Percentiles rank a stretch among this genome's conserved stretches.
These are phyloP conservation scores for Coemansia sp. DNA, from an alignment of 192 early-diverging fungal genomes.

Conservation along the genomic window DNA sequence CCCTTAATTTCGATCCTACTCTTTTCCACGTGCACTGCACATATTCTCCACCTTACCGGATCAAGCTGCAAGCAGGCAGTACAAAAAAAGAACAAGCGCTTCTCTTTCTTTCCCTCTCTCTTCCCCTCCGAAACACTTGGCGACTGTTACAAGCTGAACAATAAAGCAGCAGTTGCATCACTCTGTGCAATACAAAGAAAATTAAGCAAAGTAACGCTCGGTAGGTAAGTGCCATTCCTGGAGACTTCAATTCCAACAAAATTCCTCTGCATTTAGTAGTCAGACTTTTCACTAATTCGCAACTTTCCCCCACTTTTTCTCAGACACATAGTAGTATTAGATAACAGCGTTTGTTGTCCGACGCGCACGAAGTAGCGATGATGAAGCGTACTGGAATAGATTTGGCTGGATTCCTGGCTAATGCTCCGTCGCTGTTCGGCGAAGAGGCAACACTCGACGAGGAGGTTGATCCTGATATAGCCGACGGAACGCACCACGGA, in stretches of 20 bases:
- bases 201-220: constrained; percentile 5
- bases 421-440: constrained; percentile 53
- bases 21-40: neutral
- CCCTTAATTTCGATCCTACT: constrained; percentile 11
- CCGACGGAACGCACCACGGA: constrained; percentile 31
- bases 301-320: neutral
- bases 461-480: constrained; percentile 46
- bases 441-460: constrained; percentile 46
- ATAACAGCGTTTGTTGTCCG: constrained; percentile 31
- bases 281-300: no score
- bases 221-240: neutral
- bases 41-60: constrained; percentile 8
- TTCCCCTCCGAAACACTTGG: neutral
- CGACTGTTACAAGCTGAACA: neutral
- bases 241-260: no score
- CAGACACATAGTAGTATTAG: neutral
- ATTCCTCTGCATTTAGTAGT: no score
- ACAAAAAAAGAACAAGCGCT: neutral
- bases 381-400: constrained; percentile 40
- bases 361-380: constrained; percentile 25
- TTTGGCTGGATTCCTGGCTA: constrained; percentile 48
- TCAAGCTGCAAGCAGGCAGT: no score
- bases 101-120: neutral
- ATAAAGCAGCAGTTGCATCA: neutral
- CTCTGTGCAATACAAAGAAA: neutral